Evolutionary conservation across 306 rosid genomes (phyloP), one percentile per base, ranked within the genome.

Genomic region (Dalbergia cochinchinensis): DNA sequence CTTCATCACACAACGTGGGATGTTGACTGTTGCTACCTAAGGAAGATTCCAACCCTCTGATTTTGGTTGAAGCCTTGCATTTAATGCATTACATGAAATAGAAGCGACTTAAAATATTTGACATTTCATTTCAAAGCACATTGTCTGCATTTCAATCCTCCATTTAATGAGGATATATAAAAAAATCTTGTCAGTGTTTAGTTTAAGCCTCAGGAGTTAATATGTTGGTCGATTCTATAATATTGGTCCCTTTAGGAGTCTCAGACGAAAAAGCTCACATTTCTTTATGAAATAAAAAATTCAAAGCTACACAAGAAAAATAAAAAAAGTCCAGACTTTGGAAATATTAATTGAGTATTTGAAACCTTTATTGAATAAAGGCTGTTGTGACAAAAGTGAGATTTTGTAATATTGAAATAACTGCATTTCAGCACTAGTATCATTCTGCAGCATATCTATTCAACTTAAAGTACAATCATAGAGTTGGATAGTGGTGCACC

Each of bases 151-250:
- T 71, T 53, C 18, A 71, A 18, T 14, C 12, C 42, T 4, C 16
- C 65, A 18, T 35, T 35, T 55, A 7, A 15, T 34, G 6, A 33
- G 5, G 63, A 48, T n/a, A n/a, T 33, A 10, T 51, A 20, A 20
- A 8, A 50, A 51, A 15, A 33, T n/a, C 10, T 71, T 9, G 34
- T 71, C 76, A 10, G 62, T 9, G 33, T 71, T 70, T 50, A 26
- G 45, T 31, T 71, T 35, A 71, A 54, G 76, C 51, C n/a, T 57
- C 55, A 59, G 31, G 50, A 41, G 78, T 73, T 58, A 73, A 41
- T 41, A 39, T 73, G 41, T 73, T 35, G 11, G 11, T 74, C 44
- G 47, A 4, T 74, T 74, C 59, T 22, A 19, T 44, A 42, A 42
- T 42, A 42, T 8, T 42, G 8, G 13, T 8, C 2, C 14, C 51